A percentile compares a stretch with the other conserved stretches of the same genome.
Evolutionary conservation across 805 yeast species (phyloP).

Genomic region (Starmerella powellii): DNA sequence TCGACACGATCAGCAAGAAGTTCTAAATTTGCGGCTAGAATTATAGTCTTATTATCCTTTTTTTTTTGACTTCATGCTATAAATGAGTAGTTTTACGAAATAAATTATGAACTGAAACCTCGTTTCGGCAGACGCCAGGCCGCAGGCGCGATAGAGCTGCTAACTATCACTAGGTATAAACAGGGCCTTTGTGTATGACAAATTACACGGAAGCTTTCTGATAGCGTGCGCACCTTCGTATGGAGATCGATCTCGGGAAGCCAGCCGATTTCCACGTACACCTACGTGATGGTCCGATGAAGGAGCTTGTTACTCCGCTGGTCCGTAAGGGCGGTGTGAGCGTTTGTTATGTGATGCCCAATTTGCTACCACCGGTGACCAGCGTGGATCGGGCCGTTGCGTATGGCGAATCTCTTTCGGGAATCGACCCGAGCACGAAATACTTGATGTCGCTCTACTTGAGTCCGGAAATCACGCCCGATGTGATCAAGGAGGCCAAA

Average conservation of each 20-base stretch:
- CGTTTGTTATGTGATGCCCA: slow-evolving; percentile 92
- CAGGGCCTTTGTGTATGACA: neutral
- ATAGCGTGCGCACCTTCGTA: neutral
- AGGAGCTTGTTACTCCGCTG: slow-evolving; percentile 81
- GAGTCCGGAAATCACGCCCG: slow-evolving; percentile 70
- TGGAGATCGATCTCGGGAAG: slow-evolving; percentile 26
- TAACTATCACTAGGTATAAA: too few species aligned
- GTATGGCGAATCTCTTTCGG: slow-evolving; percentile 54
- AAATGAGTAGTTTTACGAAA: too few species aligned
- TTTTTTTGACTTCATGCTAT: neutral
- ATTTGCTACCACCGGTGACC: slow-evolving; percentile 82
- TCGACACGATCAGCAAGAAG: slow-evolving; percentile 16
- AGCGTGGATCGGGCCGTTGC: slow-evolving; percentile 57
- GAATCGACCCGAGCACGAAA: slow-evolving; percentile 66
- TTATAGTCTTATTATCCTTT: too few species aligned
- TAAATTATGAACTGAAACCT: neutral
- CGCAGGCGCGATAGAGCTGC: too few species aligned
- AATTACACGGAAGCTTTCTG: neutral
- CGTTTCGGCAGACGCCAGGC: neutral
- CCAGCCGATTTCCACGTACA: slow-evolving; percentile 84
- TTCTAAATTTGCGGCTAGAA: slow-evolving; percentile 11
- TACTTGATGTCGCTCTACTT: slow-evolving; percentile 86
- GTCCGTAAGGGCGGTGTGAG: slow-evolving; percentile 83
- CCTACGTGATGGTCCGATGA: slow-evolving; percentile 86
- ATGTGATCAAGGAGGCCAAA: slow-evolving; percentile 70